Conservation (phyloP, 1,139 yeast species). For the Blastobotrys buckinghamii region DNA sequence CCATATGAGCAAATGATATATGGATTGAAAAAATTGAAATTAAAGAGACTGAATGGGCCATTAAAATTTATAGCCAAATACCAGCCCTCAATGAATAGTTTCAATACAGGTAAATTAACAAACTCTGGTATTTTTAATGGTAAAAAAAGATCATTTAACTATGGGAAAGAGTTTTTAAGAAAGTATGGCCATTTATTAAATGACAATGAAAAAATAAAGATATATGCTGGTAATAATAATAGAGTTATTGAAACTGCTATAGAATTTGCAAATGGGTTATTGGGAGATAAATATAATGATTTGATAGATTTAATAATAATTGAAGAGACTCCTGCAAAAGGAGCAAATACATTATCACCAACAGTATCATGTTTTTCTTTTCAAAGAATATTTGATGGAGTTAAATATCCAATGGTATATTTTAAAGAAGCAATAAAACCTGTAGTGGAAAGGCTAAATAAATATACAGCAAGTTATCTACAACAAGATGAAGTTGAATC, state of each 20-base stretch:
- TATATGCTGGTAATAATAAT: slow-evolving; percentile 16
- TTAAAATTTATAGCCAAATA: slow-evolving; percentile 16
- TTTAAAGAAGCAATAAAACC: slow-evolving; percentile 1
- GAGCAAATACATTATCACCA: slow-evolving; percentile 14
- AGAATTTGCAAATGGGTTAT: slow-evolving; percentile 15
- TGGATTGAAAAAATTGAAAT: slow-evolving; percentile 7
- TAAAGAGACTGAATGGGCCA: slow-evolving; percentile 12
- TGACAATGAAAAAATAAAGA: slow-evolving; percentile 6
- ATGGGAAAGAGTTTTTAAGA: slow-evolving; percentile 11
- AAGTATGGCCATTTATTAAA: slow-evolving; percentile 12
- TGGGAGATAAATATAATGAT: slow-evolving; percentile 8
- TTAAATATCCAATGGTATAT: slow-evolving; percentile 8
- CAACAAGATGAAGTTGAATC: slow-evolving; percentile 10
- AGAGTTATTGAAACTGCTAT: slow-evolving; percentile 18
- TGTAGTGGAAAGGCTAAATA: slow-evolving; percentile 9
- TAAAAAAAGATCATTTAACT: slow-evolving; percentile 8
- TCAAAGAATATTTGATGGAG: slow-evolving; percentile 3
- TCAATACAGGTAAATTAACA: slow-evolving; percentile 16
- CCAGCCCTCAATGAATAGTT: slow-evolving; percentile 9
- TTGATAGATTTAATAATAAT: slow-evolving; percentile 4
- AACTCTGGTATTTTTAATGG: slow-evolving; percentile 19
- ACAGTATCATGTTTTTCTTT: slow-evolving; percentile 8
- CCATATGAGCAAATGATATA: slow-evolving; percentile 6
- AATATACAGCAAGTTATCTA: slow-evolving; percentile 1
- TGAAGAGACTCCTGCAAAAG: slow-evolving; percentile 7